Base-by-base conservation (phyloP, 768 basidiomycete species). In the Kwoniella europaea region DNA sequence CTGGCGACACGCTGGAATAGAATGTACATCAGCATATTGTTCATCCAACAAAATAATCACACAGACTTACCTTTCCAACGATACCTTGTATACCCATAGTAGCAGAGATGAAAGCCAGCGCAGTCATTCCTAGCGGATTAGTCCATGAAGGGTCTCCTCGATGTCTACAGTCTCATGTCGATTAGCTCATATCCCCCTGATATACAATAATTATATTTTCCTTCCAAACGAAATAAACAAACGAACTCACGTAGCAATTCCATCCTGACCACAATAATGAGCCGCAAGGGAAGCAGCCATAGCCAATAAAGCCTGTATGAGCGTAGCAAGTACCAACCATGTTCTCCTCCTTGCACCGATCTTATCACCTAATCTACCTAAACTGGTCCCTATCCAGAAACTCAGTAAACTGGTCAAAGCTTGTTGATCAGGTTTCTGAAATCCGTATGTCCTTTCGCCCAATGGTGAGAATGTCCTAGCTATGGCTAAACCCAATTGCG, bases 381-480 rank as follows among this genome's bases (percentile, higher is more conserved):
- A 60, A 81, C 88, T 89, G n/a, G 92, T 88, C 7, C 93, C 93
- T 10, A 86, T 67, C 73, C 91, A 87, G 87, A 94, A 94, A n/a
- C 88, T 82, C 68, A 92, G 77, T 12, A 94, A 83, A n/a, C 91
- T 92, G 44, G 88, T 88, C 64, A 96, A 85, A 16, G 93, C 93
- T 81, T 93, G 92, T 81, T 89, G 89, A 76, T 97, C 94, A 2
- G 92, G 87, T 66, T 87, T 87, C 82, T 92, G 92, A 85, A 95
- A 94, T 0, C 86, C 82, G 56, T 76, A 76, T 3, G 81, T 82
- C 16, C 79, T 79, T 77, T 91, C 88, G 10, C 70, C 71, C 10
- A 67, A 63, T 1, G 82, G 78, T 6, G 77, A 76, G 75, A 92
- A 93, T n/a, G 92, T 88, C 10, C 93, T 88, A 0, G 91, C 92